Base-by-base conservation (phyloP, 176 grass and related monocot species). In the Oryza coarctata region DNA sequence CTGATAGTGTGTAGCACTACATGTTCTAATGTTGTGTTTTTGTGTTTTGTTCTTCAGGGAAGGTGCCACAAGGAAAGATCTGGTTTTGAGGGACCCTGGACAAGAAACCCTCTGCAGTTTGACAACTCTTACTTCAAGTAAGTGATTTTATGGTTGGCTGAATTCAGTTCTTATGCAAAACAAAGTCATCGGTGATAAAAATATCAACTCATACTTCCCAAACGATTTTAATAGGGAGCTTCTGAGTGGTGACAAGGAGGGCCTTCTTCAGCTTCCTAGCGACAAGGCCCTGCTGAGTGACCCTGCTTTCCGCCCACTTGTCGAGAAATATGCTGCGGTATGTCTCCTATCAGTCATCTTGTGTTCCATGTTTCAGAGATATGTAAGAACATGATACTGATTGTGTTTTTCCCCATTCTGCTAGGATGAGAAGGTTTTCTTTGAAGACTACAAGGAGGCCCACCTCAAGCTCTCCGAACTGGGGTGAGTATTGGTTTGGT, bases 381-480 rank as follows among this genome's bases (percentile, higher is more conserved):
- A 0, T 70, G 6, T 9, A 29, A 70, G 22, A 36, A 55, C 17
- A 0, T 0, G 14, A 9, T 50, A 7, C 74, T 83, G 49, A 90
- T 74, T 50, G 10, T 67, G 26, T 4, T 12, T 11, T 22, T 3
- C 1, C 9, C n/a, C 20, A 55, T 70, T 86, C 15, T 47, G 2
- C 15, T 31, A 97, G 94, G 94, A 97, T 78, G 94, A 97, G 88
- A 92, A 93, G 80, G 94, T 91, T 71, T 97, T 97, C 88, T 97
- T 97, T 45, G 94, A 86, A 8, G 91, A 97, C 77, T 97, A 97
- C 83, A 83, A 85, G 73, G 88, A 93, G 52, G 86, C 94, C 30
- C 94, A 97, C 80, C 88, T 97, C 71, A 97, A 87, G 91, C 94
- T 97, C 9, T 97, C 94, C 0, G 94, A 97, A 87, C 82, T 97